Percentiles rank a stretch among this genome's conserved stretches.
These are phyloP conservation scores for Pythium sp. DNA, from an alignment of 352 stramenopile genomes.

Conservation along the genomic window DNA sequence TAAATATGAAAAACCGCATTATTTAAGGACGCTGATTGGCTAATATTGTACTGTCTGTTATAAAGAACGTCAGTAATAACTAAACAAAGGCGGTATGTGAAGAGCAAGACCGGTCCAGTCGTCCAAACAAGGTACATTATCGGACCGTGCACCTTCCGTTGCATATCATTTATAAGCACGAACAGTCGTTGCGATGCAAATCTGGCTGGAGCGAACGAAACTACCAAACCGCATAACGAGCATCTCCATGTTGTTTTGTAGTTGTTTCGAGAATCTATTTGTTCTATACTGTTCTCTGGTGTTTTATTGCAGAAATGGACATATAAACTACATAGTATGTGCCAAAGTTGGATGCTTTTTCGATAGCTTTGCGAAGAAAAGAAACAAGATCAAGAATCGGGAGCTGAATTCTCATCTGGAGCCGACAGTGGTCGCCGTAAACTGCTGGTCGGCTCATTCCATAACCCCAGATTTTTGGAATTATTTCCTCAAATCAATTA, in stretches of 20 bases:
- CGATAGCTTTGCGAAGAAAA: not conserved
- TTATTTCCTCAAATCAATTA: no score
- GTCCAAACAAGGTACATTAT: no score
- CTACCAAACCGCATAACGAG: not conserved
- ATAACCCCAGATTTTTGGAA: no score
- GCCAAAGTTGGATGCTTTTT: not conserved
- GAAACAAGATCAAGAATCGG: not conserved
- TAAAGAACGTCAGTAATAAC: no score
- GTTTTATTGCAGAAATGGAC: not conserved
- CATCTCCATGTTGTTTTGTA: not conserved
- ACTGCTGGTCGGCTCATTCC: no score
- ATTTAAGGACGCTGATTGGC: no score
- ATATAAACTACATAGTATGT: not conserved
- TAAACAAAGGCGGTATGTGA: not conserved
- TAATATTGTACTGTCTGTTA: no score
- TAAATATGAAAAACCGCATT: no score
- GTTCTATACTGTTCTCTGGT: not conserved
- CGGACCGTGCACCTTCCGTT: not conserved
- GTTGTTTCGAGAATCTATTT: not conserved
- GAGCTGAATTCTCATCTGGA: no score
- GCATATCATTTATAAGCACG: not conserved
- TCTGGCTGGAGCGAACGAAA: not conserved
- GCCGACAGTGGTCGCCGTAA: not conserved
- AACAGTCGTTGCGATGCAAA: not conserved
- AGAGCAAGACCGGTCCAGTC: not conserved